Conservation (phyloP, 345 rosid genomes). For the Euphorbia peplus region DNA sequence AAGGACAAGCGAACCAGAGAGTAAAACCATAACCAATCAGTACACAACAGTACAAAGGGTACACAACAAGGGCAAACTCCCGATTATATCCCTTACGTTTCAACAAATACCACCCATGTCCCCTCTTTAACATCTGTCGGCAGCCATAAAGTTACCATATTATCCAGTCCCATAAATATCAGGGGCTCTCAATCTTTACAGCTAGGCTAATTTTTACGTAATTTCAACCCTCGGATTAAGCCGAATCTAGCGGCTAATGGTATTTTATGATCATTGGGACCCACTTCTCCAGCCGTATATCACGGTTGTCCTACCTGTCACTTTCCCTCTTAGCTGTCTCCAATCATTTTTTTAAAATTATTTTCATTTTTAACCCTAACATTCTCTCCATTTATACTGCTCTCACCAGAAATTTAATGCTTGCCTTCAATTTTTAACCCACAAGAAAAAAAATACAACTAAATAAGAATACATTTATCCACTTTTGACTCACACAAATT, state of each 20-base stretch:
- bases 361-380: not conserved
- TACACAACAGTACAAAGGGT: too few species aligned
- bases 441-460: too few species aligned
- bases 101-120: too few species aligned
- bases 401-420: not conserved
- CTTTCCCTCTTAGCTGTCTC: conserved; percentile 12
- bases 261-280: not conserved
- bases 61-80: too few species aligned
- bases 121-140: not conserved
- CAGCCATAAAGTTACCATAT: not conserved
- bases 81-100: too few species aligned
- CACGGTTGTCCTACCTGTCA: conserved; percentile 13
- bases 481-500: too few species aligned
- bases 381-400: not conserved
- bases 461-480: too few species aligned
- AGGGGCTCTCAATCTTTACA: conserved; percentile 7
- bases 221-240: conserved; percentile 3
- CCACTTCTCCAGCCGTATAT: not conserved
- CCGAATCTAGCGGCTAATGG: not conserved
- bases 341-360: too few species aligned
- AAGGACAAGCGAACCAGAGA: too few species aligned
- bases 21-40: too few species aligned
- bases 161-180: not conserved
- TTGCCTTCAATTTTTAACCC: too few species aligned
- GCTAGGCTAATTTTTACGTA: conserved; percentile 1